Percentiles rank a stretch among this genome's conserved stretches.
phyloP scores from a whole-genome alignment of 805 yeast species.

The Metschnikowia gelsemii region DNA sequence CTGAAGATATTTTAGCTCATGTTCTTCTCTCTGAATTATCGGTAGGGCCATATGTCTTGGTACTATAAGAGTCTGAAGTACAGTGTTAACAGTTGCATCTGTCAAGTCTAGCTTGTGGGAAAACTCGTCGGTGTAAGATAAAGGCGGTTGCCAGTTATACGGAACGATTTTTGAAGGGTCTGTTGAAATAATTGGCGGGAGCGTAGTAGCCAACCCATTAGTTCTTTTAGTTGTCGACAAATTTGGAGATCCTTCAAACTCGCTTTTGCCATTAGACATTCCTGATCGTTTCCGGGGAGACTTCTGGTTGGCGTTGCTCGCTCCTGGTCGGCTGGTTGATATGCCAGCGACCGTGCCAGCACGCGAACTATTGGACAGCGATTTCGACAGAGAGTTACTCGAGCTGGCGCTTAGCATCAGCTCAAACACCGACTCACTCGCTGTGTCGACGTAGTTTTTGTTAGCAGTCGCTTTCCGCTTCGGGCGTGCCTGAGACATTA shows the following conservation, averaged over 20 bases:
- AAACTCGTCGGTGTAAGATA: slow-evolving; percentile 37
- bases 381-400: slow-evolving; percentile 3
- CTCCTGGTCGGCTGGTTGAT: neutral
- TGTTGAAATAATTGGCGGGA: neutral
- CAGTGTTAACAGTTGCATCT: slow-evolving; percentile 42
- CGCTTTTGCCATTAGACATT: neutral
- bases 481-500: slow-evolving; percentile 20
- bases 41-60: slow-evolving; percentile 29
- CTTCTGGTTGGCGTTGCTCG: slow-evolving; percentile 5
- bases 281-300: slow-evolving; percentile 4
- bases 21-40: slow-evolving; percentile 5
- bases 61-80: slow-evolving; percentile 37
- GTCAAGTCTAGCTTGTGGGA: slow-evolving; percentile 42
- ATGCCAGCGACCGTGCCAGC: slow-evolving; percentile 3
- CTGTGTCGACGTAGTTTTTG: slow-evolving; percentile 21
- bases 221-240: no score
- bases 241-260: neutral
- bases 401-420: slow-evolving; percentile 2
- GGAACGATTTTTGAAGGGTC: slow-evolving; percentile 11
- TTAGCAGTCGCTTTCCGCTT: slow-evolving; percentile 22
- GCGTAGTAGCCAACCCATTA: no score
- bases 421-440: slow-evolving; percentile 18
- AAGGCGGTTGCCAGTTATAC: slow-evolving; percentile 52
- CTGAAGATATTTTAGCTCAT: slow-evolving; percentile 13
- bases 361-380: no score